phyloP scores from a whole-genome alignment of 2,329 filamentous ascomycete genomes.

The Penicillium sp. region DNA sequence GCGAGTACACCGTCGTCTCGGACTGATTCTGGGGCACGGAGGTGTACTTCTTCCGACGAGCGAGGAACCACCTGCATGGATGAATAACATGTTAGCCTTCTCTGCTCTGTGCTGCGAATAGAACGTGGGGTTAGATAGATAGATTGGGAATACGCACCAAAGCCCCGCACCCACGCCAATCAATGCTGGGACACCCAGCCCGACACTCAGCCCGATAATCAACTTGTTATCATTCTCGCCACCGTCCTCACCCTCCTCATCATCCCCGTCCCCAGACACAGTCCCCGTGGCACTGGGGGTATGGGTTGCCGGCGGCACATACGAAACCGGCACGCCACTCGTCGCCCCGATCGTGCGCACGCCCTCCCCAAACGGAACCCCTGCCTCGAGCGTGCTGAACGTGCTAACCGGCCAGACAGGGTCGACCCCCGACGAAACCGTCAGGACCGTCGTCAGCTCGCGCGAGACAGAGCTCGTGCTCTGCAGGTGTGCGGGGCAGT shows the following conservation, averaged over 20 bases:
- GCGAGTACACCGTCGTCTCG: too few relatives aligned
- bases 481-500: constrained; percentile 11
- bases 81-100: too few relatives aligned
- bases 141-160: not conserved
- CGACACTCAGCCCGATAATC: constrained; percentile 16
- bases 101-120: too few relatives aligned
- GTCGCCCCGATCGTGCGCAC: not conserved
- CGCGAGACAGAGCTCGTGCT: constrained; percentile 1
- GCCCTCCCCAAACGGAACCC: constrained; percentile 6
- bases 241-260: not conserved
- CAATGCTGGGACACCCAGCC: constrained; percentile 6
- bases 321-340: constrained; percentile 6
- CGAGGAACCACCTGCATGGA: too few relatives aligned
- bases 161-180: not conserved
- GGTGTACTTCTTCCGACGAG: too few relatives aligned
- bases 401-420: constrained; percentile 4
- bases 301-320: not conserved
- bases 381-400: constrained; percentile 1
- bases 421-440: not conserved
- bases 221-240: not conserved
- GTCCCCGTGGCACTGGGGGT: not conserved
- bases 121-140: too few relatives aligned
- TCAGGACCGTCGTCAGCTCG: constrained; percentile 9
- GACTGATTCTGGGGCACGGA: too few relatives aligned
- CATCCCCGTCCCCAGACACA: not conserved